phyloP scores from a whole-genome alignment of 1,284 basidiomycete genomes.

The Amylostereum areolatum region DNA sequence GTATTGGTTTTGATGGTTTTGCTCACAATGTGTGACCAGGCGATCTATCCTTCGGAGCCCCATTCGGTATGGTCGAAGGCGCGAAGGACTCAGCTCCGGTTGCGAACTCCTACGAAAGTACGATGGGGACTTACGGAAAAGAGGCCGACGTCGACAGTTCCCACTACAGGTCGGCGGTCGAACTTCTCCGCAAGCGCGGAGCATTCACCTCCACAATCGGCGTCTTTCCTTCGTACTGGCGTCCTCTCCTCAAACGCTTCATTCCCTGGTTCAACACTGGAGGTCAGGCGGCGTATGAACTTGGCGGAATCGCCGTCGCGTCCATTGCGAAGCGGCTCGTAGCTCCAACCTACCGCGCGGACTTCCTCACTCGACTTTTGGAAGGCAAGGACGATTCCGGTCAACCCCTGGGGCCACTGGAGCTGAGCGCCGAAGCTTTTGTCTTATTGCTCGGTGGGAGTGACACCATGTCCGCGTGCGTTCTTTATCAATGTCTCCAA shows the following conservation, averaged over 20 bases:
- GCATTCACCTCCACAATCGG: conserved; percentile 86
- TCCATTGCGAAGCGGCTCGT: conserved; percentile 73
- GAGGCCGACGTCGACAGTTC: conserved; percentile 29
- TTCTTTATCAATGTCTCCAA: not conserved
- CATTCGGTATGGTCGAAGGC: conserved; percentile 85
- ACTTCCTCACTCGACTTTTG: conserved; percentile 78
- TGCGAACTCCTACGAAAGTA: conserved; percentile 39
- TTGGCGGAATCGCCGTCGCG: conserved; percentile 79
- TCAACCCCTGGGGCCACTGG: conserved; percentile 70
- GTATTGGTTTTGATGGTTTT: not conserved
- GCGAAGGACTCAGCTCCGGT: conserved; percentile 71
- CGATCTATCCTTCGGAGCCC: conserved; percentile 78
- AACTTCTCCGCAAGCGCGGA: conserved; percentile 86
- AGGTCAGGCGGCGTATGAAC: conserved; percentile 59
- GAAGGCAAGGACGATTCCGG: conserved; percentile 74
- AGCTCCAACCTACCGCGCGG: conserved; percentile 61
- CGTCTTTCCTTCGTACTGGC: conserved; percentile 66
- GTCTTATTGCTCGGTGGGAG: conserved; percentile 84
- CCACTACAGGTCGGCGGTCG: conserved; percentile 70
- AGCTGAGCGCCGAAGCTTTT: conserved; percentile 83
- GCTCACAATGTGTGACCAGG: not conserved
- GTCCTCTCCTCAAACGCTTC: conserved; percentile 54
- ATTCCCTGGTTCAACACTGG: conserved; percentile 78
- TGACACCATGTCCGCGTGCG: conserved; percentile 80
- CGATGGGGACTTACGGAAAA: conserved; percentile 52